Percentiles rank a stretch among this genome's conserved stretches.
phyloP scores from a whole-genome alignment of 441 rosid genomes.

The Brassica hybrid region DNA sequence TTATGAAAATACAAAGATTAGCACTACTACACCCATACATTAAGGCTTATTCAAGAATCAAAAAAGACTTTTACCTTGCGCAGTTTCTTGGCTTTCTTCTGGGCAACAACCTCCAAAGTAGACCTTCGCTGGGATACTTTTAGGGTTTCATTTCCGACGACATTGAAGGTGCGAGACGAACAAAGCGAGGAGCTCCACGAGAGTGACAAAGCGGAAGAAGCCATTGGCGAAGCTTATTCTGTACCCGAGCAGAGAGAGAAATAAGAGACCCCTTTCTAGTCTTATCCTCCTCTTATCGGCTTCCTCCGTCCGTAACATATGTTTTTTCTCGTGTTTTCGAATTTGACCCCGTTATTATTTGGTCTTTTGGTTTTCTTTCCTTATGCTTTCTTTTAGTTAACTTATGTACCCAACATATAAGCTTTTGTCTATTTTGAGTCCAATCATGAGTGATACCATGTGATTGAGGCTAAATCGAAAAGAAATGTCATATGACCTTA shows the following conservation, averaged over 20 bases:
- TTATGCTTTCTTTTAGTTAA: background rate
- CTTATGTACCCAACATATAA: background rate
- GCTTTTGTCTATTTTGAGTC: background rate
- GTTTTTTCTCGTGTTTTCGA: background rate
- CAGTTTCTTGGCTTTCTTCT: constrained; percentile 74
- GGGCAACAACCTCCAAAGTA: constrained; percentile 53
- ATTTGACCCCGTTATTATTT: background rate
- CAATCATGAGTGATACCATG: background rate
- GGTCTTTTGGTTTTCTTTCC: background rate
- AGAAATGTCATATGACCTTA: too few relatives aligned
- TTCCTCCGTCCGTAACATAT: background rate
- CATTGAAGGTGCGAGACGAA: constrained; percentile 49
- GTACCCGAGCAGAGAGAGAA: constrained; percentile 4
- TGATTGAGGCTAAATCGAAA: too few relatives aligned
- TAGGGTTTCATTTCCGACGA: constrained; percentile 46
- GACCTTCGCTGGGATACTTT: constrained; percentile 49
- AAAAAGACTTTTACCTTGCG: constrained; percentile 52
- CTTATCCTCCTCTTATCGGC: constrained; percentile 19
- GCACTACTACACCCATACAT: background rate
- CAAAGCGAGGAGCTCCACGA: constrained; percentile 64
- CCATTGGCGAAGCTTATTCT: constrained; percentile 43
- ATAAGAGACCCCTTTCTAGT: background rate
- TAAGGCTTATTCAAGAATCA: background rate
- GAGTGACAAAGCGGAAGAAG: constrained; percentile 63
- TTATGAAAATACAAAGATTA: background rate